Evolutionary conservation across 768 basidiomycete genomes (phyloP).

Genomic region (Suillus americanus): DNA sequence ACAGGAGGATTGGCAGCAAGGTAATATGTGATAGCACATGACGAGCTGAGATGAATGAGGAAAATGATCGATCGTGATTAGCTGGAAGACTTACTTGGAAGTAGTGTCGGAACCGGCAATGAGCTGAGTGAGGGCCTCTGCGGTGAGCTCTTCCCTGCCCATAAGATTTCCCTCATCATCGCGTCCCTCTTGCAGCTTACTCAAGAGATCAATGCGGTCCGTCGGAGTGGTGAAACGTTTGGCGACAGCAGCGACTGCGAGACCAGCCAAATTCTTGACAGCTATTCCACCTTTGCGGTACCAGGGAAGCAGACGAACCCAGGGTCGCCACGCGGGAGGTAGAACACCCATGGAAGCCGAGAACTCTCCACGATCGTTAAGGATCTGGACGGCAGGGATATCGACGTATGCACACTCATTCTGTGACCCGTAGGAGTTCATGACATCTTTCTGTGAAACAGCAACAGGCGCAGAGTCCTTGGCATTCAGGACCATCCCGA

Average conservation of each 20-base stretch:
- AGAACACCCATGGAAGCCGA: constrained; percentile 82
- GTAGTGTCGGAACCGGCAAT: constrained; percentile 93
- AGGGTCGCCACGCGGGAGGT: constrained; percentile 68
- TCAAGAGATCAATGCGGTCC: constrained; percentile 79
- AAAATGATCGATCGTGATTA: constrained; percentile 3
- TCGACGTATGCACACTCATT: constrained; percentile 46
- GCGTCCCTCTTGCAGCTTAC: constrained; percentile 74
- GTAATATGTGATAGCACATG: constrained; percentile 86
- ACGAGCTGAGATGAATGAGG: constrained; percentile 54
- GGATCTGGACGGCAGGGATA: constrained; percentile 80
- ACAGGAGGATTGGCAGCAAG: constrained; percentile 65
- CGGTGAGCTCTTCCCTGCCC: constrained; percentile 81
- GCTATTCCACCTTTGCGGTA: constrained; percentile 65
- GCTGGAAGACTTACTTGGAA: constrained; percentile 63
- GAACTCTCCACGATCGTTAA: constrained; percentile 87
- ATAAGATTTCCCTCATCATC: constrained; percentile 80
- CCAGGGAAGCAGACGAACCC: constrained; percentile 71
- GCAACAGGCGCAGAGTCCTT: constrained; percentile 75
- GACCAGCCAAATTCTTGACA: constrained; percentile 73
- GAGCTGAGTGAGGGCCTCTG: constrained; percentile 82
- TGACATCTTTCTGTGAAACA: constrained; percentile 50
- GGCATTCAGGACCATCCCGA: constrained; percentile 81
- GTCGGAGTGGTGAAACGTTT: constrained; percentile 66
- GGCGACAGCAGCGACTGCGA: constrained; percentile 78
- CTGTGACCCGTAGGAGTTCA: constrained; percentile 54